Conservation (phyloP, 1,139 yeast species). For the Sugiyamaella grinbergsii region DNA sequence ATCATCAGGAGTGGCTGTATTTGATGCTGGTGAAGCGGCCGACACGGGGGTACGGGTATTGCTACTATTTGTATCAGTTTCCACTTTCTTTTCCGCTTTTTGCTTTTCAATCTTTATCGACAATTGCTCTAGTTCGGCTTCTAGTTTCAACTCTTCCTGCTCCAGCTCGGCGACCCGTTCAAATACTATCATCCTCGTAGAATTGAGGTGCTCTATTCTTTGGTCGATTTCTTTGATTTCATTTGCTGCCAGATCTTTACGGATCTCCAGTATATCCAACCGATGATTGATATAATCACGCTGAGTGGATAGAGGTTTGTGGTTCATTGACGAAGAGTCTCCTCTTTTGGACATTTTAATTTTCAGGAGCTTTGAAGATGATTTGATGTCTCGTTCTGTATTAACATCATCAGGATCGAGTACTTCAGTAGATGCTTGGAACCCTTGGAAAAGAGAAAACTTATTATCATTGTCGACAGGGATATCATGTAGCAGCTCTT, state of each 20-base stretch:
- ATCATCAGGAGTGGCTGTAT: background rate
- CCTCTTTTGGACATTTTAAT: background rate
- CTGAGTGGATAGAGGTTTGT: conserved; percentile 9
- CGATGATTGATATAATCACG: conserved; percentile 45
- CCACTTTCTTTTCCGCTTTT: conserved; percentile 14
- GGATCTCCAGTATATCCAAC: conserved; percentile 58
- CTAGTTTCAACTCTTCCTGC: conserved; percentile 57
- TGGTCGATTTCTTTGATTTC: conserved; percentile 65
- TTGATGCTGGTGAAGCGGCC: background rate
- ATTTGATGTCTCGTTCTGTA: background rate
- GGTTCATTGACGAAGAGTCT: background rate
- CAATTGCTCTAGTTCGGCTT: conserved; percentile 49
- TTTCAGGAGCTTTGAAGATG: conserved; percentile 12
- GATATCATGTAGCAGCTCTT: conserved; percentile 55
- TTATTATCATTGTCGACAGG: conserved; percentile 45
- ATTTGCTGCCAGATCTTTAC: conserved; percentile 62
- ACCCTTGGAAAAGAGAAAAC: conserved; percentile 67
- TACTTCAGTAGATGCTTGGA: conserved; percentile 52
- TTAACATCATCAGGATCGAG: conserved; percentile 36
- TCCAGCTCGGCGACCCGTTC: conserved; percentile 62
- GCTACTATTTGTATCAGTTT: background rate
- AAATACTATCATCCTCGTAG: conserved; percentile 54
- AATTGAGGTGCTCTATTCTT: conserved; percentile 54
- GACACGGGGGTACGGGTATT: background rate
- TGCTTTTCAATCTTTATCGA: conserved; percentile 29